phyloP scores from a whole-genome alignment of 75 land plant species.

The Gnetum montanum region DNA sequence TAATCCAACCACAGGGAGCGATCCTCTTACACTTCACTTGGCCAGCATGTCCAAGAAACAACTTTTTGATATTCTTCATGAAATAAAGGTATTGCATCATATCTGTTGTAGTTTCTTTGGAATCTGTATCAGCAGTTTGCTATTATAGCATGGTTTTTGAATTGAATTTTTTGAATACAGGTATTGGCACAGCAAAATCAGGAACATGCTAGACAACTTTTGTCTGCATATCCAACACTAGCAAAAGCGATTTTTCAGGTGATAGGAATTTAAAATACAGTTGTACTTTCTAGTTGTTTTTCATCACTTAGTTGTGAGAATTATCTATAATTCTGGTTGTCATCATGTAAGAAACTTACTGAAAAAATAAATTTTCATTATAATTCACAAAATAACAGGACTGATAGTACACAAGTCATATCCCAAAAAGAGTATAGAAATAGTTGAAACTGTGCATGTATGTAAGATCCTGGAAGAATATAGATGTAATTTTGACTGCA shows the following conservation, averaged over 20 bases:
- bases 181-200: conserved; percentile 61
- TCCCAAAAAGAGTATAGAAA: no score
- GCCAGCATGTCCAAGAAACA: conserved; percentile 78
- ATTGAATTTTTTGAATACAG: conserved; percentile 20
- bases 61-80: conserved; percentile 57
- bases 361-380: no score
- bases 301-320: no score
- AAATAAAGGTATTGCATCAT: conserved; percentile 46
- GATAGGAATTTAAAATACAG: no score
- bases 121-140: background rate
- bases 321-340: no score
- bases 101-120: conserved; percentile 9
- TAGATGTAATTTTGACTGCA: no score
- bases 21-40: conserved; percentile 70
- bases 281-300: no score
- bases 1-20: conserved; percentile 32
- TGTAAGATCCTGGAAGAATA: no score
- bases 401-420: no score
- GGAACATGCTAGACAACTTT: conserved; percentile 57
- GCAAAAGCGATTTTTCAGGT: conserved; percentile 94
- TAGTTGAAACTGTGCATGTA: no score
- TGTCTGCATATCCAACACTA: conserved; percentile 53
- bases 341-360: no score
- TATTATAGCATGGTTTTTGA: background rate
- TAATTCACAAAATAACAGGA: no score